A percentile compares a stretch with the other conserved stretches of the same genome.
These are phyloP conservation scores for Polygonum maritimum DNA, from an alignment of 148 eudicot species.

Conservation along the genomic window DNA sequence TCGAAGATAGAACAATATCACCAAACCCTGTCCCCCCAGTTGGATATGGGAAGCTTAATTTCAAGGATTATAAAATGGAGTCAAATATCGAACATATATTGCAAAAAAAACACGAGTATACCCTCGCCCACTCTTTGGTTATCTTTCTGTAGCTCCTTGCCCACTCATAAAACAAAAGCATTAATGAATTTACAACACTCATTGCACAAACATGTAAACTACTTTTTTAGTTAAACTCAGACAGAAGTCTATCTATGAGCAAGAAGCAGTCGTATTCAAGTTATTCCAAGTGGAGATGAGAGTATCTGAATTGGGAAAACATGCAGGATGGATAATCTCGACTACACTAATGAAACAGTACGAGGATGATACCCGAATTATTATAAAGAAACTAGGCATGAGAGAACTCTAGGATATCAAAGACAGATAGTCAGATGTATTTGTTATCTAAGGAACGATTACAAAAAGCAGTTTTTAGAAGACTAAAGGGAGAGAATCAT, in stretches of 20 bases:
- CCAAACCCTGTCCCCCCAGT: background rate
- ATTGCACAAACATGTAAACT: background rate
- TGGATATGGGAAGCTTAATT: background rate
- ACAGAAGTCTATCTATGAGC: background rate
- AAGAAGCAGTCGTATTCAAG: background rate
- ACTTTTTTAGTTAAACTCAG: background rate
- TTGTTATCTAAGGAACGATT: no score
- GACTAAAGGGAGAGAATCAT: background rate
- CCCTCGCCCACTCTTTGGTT: background rate
- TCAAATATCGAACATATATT: background rate
- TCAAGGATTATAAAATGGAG: background rate
- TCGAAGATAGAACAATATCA: background rate
- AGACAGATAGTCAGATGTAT: slow-evolving; percentile 4
- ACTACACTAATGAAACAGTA: background rate
- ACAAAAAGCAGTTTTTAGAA: background rate
- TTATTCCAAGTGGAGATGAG: background rate
- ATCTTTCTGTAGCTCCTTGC: background rate
- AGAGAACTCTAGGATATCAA: background rate
- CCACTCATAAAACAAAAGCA: background rate
- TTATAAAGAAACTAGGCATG: background rate
- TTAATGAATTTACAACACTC: background rate
- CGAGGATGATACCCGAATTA: background rate
- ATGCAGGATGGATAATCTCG: background rate
- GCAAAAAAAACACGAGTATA: background rate
- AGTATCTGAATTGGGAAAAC: background rate